Conservation (phyloP, 2,329 filamentous ascomycete genomes). For the Clarireedia paspali region DNA sequence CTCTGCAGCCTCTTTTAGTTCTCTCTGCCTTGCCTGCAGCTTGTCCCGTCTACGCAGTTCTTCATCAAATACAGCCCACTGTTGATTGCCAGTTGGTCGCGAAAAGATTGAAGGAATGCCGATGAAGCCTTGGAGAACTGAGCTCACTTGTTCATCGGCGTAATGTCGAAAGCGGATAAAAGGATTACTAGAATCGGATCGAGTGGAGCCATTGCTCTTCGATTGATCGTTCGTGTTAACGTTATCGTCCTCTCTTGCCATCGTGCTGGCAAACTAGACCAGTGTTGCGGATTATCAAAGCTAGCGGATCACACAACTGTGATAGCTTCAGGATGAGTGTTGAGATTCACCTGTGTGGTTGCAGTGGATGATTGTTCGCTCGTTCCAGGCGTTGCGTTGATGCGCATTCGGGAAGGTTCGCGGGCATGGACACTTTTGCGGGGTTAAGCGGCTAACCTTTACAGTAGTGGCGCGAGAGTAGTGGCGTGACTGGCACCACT, state of each 20-base stretch:
- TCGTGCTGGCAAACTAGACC: too few species aligned
- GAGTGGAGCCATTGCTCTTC: slow-evolving; percentile 4
- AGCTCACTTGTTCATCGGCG: slow-evolving; percentile 25
- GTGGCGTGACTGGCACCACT: too few species aligned
- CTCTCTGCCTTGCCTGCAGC: slow-evolving; percentile 17
- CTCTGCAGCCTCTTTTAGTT: slow-evolving; percentile 18
- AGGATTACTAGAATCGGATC: slow-evolving; percentile 14
- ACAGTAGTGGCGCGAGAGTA: too few species aligned
- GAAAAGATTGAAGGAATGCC: slow-evolving; percentile 28
- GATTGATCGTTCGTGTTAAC: slow-evolving; percentile 9
- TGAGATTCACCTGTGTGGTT: not conserved
- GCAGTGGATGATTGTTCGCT: too few species aligned
- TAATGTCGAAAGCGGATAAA: slow-evolving; percentile 28
- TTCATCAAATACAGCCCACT: slow-evolving; percentile 25
- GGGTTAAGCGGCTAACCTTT: not conserved
- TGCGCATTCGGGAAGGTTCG: too few species aligned
- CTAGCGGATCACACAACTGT: too few species aligned
- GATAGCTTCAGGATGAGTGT: not conserved
- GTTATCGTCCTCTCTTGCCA: slow-evolving; percentile 13
- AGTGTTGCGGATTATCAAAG: too few species aligned
- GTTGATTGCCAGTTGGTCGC: slow-evolving; percentile 12
- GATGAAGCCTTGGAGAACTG: slow-evolving; percentile 27
- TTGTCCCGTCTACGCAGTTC: slow-evolving; percentile 23
- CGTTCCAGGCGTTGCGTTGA: too few species aligned
- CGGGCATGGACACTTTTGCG: not conserved